These are phyloP conservation scores for Aspergillus bridgeri DNA, from an alignment of 495 filamentous ascomycete species.

Conservation along the genomic window DNA sequence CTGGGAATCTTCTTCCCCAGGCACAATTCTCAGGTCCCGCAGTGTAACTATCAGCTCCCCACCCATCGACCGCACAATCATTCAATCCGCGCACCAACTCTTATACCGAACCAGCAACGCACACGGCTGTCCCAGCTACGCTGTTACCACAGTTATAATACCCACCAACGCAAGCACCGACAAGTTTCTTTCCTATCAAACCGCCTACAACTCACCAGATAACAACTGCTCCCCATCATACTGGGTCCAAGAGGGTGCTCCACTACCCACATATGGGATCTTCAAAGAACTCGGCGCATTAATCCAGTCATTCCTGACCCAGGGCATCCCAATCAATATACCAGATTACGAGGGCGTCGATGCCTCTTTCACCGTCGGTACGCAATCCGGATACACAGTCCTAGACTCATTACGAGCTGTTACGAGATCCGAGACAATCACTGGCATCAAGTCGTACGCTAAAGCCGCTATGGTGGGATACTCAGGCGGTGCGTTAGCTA, in stretches of 20 bases:
- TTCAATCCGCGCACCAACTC: constrained; percentile 33
- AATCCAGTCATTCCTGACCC: neutral
- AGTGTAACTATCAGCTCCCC: neutral
- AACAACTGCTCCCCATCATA: constrained; percentile 27
- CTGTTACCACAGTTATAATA: constrained; percentile 15
- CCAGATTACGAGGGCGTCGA: constrained; percentile 47
- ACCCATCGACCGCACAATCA: neutral
- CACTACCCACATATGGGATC: neutral
- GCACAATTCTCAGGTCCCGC: neutral
- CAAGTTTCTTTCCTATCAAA: constrained; percentile 40
- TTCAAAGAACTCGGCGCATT: neutral
- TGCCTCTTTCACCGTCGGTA: constrained; percentile 37
- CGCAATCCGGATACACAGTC: constrained; percentile 40
- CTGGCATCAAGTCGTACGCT: constrained; percentile 10
- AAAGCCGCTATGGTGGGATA: constrained; percentile 44
- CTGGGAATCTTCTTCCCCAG: neutral
- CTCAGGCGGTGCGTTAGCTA: constrained; percentile 46
- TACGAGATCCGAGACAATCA: constrained; percentile 12
- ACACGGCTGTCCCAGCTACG: constrained; percentile 36
- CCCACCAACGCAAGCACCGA: constrained; percentile 1
- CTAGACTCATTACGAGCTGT: constrained; percentile 47
- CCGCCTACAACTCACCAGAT: constrained; percentile 41
- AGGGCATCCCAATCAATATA: constrained; percentile 12
- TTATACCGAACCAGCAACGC: constrained; percentile 49
- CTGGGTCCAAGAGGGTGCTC: constrained; percentile 6